A percentile compares a stretch with the other conserved stretches of the same genome.
These are phyloP conservation scores for Wickerhamomyces rabaulensis DNA, from an alignment of 805 yeast genomes.

Conservation along the genomic window DNA sequence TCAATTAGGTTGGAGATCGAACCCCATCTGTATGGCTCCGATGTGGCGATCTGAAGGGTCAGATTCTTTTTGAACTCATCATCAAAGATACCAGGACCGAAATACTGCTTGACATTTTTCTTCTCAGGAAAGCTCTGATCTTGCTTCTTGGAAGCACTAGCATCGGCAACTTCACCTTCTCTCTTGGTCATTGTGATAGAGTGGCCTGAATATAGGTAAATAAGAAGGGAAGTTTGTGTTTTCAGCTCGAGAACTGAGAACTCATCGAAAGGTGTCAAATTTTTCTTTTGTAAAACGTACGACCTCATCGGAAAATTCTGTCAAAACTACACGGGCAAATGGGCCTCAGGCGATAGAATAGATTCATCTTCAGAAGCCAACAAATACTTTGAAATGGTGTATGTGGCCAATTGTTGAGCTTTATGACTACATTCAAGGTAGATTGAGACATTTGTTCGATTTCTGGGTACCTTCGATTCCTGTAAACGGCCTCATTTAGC, in stretches of 20 bases:
- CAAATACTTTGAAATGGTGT: too few species aligned
- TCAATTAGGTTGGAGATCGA: constrained; percentile 68
- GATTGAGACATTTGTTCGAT: too few species aligned
- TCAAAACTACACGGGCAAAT: background rate
- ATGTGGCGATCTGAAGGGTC: constrained; percentile 38
- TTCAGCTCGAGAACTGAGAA: background rate
- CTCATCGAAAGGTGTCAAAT: background rate
- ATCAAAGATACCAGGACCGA: constrained; percentile 46
- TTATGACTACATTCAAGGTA: too few species aligned
- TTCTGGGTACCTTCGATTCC: too few species aligned
- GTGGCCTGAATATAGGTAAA: background rate
- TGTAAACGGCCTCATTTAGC: too few species aligned
- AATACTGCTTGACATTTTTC: constrained; percentile 34
- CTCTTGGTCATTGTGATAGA: background rate
- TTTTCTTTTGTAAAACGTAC: background rate
- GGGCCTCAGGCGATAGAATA: too few species aligned
- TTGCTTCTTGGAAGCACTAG: background rate
- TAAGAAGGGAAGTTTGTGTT: background rate
- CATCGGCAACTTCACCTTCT: background rate
- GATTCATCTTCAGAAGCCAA: too few species aligned
- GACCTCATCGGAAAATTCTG: background rate
- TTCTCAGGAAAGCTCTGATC: constrained; percentile 9
- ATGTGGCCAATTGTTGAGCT: too few species aligned
- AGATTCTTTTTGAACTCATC: constrained; percentile 34
- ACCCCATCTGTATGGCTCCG: constrained; percentile 90